A percentile compares a stretch with the other conserved stretches of the same genome.
These are phyloP conservation scores for Penicillium mononematosum DNA, from an alignment of 495 filamentous ascomycete genomes.

Conservation along the genomic window DNA sequence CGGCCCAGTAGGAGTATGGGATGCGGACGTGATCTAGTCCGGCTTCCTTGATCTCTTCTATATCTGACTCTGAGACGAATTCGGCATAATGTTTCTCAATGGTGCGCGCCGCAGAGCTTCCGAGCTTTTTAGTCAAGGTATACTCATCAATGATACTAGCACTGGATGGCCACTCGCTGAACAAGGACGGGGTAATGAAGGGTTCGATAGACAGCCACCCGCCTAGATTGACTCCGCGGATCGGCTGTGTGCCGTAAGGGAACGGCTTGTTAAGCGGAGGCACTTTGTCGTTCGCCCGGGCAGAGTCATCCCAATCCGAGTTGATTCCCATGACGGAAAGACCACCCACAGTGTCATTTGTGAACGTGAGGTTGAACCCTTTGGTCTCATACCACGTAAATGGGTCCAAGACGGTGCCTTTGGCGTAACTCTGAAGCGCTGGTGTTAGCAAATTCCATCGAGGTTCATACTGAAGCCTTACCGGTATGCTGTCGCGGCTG, in stretches of 20 bases:
- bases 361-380: constrained; percentile 95
- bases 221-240: constrained; percentile 88
- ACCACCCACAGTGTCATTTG: constrained; percentile 76
- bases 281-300: constrained; percentile 71
- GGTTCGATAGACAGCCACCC: constrained; percentile 95
- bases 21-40: constrained; percentile 97
- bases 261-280: constrained; percentile 68
- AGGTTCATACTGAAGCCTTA: constrained; percentile 17
- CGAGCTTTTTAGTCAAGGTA: constrained; percentile 70
- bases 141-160: constrained; percentile 83
- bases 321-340: constrained; percentile 88
- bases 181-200: constrained; percentile 91
- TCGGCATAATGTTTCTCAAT: constrained; percentile 89
- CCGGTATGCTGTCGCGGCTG: constrained; percentile 62
- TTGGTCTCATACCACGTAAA: constrained; percentile 90
- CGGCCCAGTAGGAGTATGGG: constrained; percentile 93
- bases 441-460: neutral
- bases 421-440: constrained; percentile 45
- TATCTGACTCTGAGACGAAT: constrained; percentile 81
- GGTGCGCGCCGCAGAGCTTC: constrained; percentile 54
- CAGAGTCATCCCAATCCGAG: constrained; percentile 82
- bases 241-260: constrained; percentile 74
- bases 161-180: constrained; percentile 59
- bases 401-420: constrained; percentile 81
- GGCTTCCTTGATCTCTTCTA: constrained; percentile 78